phyloP scores from a whole-genome alignment of 2,329 filamentous ascomycete species.

The Pseudodiploospora longispora region DNA sequence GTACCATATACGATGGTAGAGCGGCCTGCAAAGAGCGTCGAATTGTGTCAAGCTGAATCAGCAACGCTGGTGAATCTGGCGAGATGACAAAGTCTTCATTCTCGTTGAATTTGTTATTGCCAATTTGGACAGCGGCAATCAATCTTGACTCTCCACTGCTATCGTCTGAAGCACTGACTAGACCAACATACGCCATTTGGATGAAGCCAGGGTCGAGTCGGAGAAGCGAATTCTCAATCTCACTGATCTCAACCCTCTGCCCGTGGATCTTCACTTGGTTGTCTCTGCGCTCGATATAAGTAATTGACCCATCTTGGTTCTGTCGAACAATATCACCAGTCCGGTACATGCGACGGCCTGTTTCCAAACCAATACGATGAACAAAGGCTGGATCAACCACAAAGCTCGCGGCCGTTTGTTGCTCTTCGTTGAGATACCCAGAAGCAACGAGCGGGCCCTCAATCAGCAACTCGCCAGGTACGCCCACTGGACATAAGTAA shows the following conservation, averaged over 20 bases:
- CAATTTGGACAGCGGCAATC: not conserved
- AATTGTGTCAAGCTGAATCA: not conserved
- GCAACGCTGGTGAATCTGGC: not conserved
- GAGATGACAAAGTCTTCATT: not conserved
- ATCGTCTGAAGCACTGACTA: not conserved
- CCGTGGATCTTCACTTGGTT: slow-evolving; percentile 49
- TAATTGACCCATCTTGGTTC: slow-evolving; percentile 28
- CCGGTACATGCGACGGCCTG: slow-evolving; percentile 12
- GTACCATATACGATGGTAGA: slow-evolving; percentile 12
- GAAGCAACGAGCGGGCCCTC: not conserved
- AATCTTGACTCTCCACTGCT: not conserved
- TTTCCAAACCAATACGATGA: not conserved
- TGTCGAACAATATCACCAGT: slow-evolving; percentile 38
- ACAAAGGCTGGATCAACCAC: not conserved
- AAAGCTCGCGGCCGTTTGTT: not conserved
- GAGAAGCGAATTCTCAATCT: slow-evolving; percentile 10
- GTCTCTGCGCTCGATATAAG: slow-evolving; percentile 43
- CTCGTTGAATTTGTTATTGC: not conserved
- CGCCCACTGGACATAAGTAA: not conserved
- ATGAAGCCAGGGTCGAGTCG: slow-evolving; percentile 1
- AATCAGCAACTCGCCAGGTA: not conserved
- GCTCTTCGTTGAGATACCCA: not conserved
- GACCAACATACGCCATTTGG: slow-evolving; percentile 1
- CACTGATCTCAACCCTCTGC: slow-evolving; percentile 39
- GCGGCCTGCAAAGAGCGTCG: not conserved